Percentiles rank a stretch among this genome's conserved stretches.
Conservation (phyloP, 2,329 filamentous ascomycete species). For the Microcyclosporella mali region DNA sequence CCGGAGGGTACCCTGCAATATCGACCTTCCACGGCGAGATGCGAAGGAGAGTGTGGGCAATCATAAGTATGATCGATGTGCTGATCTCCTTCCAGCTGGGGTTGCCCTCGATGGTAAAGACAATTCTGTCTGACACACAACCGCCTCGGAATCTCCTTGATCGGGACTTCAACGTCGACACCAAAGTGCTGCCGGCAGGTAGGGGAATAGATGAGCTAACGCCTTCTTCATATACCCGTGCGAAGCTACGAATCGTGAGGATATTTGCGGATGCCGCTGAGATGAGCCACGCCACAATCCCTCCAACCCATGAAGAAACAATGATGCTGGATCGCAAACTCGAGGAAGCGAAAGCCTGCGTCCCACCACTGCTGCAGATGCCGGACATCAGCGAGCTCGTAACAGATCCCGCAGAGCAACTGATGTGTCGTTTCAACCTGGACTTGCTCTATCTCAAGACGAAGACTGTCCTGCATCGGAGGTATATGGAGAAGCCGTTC, state of each 20-base stretch:
- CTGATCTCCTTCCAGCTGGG: conserved; percentile 45
- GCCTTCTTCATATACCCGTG: conserved; percentile 31
- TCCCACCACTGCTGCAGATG: conserved; percentile 36
- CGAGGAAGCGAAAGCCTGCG: conserved; percentile 28
- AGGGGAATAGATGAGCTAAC: conserved; percentile 29
- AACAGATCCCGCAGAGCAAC: conserved; percentile 44
- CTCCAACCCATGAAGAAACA: conserved; percentile 34
- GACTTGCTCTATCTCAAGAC: conserved; percentile 48
- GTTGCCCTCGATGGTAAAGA: conserved; percentile 43
- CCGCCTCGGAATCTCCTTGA: conserved; percentile 43
- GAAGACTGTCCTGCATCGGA: conserved; percentile 49
- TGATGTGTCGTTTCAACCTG: conserved; percentile 49
- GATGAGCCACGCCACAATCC: conserved; percentile 32
- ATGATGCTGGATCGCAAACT: conserved; percentile 35
- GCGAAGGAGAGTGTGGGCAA: conserved; percentile 41
- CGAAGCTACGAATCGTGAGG: conserved; percentile 30
- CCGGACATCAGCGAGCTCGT: conserved; percentile 38
- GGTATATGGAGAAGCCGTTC: conserved; percentile 40
- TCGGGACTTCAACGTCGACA: conserved; percentile 36
- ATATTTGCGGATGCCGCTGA: conserved; percentile 38
- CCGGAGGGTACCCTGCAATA: conserved; percentile 38
- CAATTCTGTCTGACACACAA: conserved; percentile 37
- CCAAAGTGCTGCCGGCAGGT: conserved; percentile 34
- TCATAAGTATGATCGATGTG: conserved; percentile 40
- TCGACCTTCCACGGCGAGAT: conserved; percentile 42